A percentile compares a stretch with the other conserved stretches of the same genome.
Evolutionary conservation across 2,329 filamentous ascomycete genomes (phyloP).

Genomic region (Thyridium curvatum): DNA sequence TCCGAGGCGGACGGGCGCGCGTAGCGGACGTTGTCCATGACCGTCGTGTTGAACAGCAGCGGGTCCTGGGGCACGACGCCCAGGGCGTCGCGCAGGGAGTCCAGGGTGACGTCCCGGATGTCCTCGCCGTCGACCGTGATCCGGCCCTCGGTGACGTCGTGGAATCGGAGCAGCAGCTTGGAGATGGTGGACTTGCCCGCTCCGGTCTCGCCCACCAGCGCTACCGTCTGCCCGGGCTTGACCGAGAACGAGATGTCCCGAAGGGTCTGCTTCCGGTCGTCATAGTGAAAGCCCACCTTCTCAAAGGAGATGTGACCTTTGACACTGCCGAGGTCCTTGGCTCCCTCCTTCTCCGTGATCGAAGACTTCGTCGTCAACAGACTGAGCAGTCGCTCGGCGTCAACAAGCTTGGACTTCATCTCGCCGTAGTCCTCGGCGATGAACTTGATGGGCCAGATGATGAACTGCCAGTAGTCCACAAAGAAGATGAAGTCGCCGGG

Average conservation of each 20-base stretch:
- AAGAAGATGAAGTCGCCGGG: neutral
- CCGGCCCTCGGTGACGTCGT: constrained; percentile 47
- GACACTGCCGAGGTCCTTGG: too few species aligned
- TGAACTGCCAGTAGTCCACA: neutral
- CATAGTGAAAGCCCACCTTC: too few species aligned
- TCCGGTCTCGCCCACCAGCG: constrained; percentile 56
- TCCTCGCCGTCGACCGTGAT: constrained; percentile 55
- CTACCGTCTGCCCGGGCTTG: constrained; percentile 36
- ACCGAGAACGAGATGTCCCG: too few species aligned
- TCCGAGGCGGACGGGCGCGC: constrained; percentile 55
- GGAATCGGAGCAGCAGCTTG: constrained; percentile 55
- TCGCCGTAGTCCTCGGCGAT: too few species aligned
- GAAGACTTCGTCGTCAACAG: neutral
- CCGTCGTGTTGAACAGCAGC: constrained; percentile 56
- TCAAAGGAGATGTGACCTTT: too few species aligned
- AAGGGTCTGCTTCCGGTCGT: too few species aligned
- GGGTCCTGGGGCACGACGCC: constrained; percentile 62
- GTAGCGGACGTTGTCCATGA: constrained; percentile 58
- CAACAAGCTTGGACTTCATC: too few species aligned
- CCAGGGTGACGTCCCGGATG: constrained; percentile 50
- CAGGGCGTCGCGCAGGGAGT: constrained; percentile 50
- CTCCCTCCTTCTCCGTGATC: neutral
- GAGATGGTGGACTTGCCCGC: constrained; percentile 57
- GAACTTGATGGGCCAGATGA: neutral
- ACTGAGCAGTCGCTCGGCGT: neutral